Base-by-base conservation (phyloP, 1,284 basidiomycete genomes). In the Melampsora americana region DNA sequence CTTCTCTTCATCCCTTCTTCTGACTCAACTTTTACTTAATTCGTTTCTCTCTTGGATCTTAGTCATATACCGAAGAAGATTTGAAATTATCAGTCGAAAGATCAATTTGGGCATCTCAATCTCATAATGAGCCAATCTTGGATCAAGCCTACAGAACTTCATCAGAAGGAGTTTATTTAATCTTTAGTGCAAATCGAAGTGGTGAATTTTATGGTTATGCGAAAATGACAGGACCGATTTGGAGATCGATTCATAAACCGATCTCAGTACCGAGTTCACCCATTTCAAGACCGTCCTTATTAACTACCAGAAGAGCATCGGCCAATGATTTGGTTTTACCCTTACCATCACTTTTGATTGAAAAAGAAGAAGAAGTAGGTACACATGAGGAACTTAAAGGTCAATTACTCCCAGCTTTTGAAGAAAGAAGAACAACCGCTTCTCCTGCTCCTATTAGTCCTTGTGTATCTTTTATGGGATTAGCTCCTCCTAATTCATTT, bases 161-260 rank as follows among this genome's bases (percentile, higher is more conserved):
- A 11, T 1, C 42, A 9, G 68, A 72, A 3, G 78, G 77, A 11
- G 77, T 79, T 26, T 76, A 66, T 39, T 35, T 79, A 16, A 60
- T 79, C 75, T 79, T 78, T 35, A 75, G 71, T 66, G 78, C 74
- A 23, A 79, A 79, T 60, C 78, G 75, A 42, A 72, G 64, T 30
- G 78, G 78, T 12, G 23, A 59, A 26, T 78, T 77, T 71, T 78
- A 69, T 50, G 78, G 78, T 14, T 72, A 72, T 72, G 70, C 70
- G 0, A 46, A 50, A 20, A 72, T 72, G 70, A 61, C 70, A 5
- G 70, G 70, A 32, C 70, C 70, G 18, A 72, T 72, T n/a, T 35
- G 32, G n/a, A 23, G 35, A 12, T 23, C 48, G 35, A 35, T 35
- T 9, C 35, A 35, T 35, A 3, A 3, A 35, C 35, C 35, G 3